A percentile compares a stretch with the other conserved stretches of the same genome.
These are phyloP conservation scores for Ocimum tenuiflorum DNA, from an alignment of 257 asterid species.

Conservation along the genomic window DNA sequence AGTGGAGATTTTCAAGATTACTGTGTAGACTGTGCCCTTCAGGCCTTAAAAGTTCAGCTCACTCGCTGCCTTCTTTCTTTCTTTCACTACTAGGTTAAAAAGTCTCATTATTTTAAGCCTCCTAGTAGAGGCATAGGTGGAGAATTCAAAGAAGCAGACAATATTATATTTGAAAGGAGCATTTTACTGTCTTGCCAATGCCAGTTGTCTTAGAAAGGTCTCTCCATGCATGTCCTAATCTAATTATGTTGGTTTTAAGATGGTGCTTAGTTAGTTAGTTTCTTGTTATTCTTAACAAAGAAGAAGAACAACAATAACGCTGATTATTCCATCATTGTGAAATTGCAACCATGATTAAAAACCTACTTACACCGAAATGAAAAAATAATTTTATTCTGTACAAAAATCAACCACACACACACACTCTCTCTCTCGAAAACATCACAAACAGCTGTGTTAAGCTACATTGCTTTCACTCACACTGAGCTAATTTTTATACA, in stretches of 20 bases:
- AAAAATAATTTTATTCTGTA: slow-evolving; percentile 12
- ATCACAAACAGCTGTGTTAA: slow-evolving; percentile 54
- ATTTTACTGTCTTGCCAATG: slow-evolving; percentile 12
- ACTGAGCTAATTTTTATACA: slow-evolving; percentile 17
- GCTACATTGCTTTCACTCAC: slow-evolving; percentile 18
- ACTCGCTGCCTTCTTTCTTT: not conserved
- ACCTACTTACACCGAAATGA: not conserved
- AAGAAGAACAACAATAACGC: slow-evolving; percentile 6
- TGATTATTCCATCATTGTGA: slow-evolving; percentile 4
- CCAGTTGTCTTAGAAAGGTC: too few species aligned
- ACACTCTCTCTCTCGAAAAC: slow-evolving; percentile 38
- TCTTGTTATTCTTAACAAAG: slow-evolving; percentile 14
- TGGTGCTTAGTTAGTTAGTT: slow-evolving; percentile 1
- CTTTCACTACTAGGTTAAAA: not conserved
- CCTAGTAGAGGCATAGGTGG: slow-evolving; percentile 23
- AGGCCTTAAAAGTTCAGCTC: too few species aligned
- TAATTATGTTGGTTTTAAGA: not conserved
- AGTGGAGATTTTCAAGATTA: slow-evolving; percentile 15
- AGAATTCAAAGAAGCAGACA: slow-evolving; percentile 19
- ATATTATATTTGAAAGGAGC: not conserved
- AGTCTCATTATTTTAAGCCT: not conserved
- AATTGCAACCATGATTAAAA: not conserved
- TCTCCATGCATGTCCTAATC: not conserved
- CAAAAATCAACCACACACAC: slow-evolving; percentile 10
- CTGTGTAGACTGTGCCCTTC: slow-evolving; percentile 17